Evolutionary conservation across 441 rosid genomes (phyloP).

Genomic region (Biscutella laevigata): DNA sequence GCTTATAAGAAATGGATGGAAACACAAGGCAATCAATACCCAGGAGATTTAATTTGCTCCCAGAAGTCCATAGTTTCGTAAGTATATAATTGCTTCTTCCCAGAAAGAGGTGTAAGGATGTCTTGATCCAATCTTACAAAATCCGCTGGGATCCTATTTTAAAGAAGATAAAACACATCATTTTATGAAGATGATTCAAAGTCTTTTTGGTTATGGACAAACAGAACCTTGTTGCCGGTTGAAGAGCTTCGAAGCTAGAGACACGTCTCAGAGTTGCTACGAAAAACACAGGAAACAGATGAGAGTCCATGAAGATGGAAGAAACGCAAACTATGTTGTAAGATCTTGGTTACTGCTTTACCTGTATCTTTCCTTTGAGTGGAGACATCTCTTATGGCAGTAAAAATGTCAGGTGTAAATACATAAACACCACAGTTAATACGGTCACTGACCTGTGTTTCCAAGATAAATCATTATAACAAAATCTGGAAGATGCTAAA

Average conservation of each 20-base stretch:
- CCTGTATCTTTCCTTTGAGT: conserved; percentile 52
- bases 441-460: conserved; percentile 56
- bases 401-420: conserved; percentile 50
- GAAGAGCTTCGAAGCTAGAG: conserved; percentile 77
- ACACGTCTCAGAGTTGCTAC: conserved; percentile 62
- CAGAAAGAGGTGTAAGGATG: conserved; percentile 84
- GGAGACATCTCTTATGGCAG: conserved; percentile 50
- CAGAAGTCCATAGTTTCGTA: conserved; percentile 84
- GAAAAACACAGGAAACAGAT: conserved; percentile 1
- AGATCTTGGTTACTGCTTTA: conserved; percentile 15
- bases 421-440: conserved; percentile 70
- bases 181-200: not conserved
- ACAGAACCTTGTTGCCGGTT: conserved; percentile 55
- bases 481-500: not conserved
- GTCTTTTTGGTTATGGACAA: not conserved
- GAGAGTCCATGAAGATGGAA: conserved; percentile 5
- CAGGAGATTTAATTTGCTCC: conserved; percentile 96
- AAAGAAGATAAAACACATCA: not conserved
- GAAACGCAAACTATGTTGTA: conserved; percentile 1
- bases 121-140: conserved; percentile 93
- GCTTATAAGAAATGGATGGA: not conserved
- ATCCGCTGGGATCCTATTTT: conserved; percentile 56
- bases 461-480: conserved; percentile 6
- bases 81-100: conserved; percentile 72
- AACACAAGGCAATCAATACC: conserved; percentile 36